Evolutionary conservation across 495 filamentous ascomycete genomes (phyloP).

Genomic region (Durotheca rogersii): DNA sequence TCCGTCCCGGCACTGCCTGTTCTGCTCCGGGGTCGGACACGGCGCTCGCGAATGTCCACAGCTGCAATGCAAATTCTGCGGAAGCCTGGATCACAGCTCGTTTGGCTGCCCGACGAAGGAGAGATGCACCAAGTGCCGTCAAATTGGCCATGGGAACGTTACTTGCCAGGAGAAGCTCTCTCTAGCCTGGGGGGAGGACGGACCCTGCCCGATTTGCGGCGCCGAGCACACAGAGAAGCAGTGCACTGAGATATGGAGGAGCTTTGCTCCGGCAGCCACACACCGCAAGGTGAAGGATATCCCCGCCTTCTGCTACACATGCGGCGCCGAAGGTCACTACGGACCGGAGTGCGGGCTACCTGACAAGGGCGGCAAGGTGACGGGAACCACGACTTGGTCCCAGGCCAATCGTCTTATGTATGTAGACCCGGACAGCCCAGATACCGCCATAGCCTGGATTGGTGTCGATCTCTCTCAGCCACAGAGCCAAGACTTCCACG

Average conservation of each 20-base stretch:
- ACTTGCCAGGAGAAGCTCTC: conserved; percentile 41
- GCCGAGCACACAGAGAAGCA: conserved; percentile 34
- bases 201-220: conserved; percentile 42
- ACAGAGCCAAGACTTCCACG: conserved; percentile 28
- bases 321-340: conserved; percentile 43
- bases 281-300: conserved; percentile 41
- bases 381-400: conserved; percentile 36
- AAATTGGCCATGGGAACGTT: conserved; percentile 37
- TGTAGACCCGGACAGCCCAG: conserved; percentile 35
- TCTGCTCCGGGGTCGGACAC: conserved; percentile 43
- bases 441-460: conserved; percentile 34
- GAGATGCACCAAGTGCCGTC: conserved; percentile 44
- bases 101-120: conserved; percentile 39
- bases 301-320: conserved; percentile 44
- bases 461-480: conserved; percentile 4
- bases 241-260: conserved; percentile 44
- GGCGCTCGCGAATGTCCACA: conserved; percentile 33
- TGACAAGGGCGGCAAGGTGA: conserved; percentile 16
- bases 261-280: conserved; percentile 26
- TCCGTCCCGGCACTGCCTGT: conserved; percentile 37
- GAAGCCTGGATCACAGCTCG: conserved; percentile 30
- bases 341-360: conserved; percentile 38
- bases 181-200: conserved; percentile 30
- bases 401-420: conserved; percentile 37
- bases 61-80: conserved; percentile 40